These are phyloP conservation scores for Digitaria exilis DNA, from an alignment of 202 grass and related monocot genomes.

Conservation along the genomic window DNA sequence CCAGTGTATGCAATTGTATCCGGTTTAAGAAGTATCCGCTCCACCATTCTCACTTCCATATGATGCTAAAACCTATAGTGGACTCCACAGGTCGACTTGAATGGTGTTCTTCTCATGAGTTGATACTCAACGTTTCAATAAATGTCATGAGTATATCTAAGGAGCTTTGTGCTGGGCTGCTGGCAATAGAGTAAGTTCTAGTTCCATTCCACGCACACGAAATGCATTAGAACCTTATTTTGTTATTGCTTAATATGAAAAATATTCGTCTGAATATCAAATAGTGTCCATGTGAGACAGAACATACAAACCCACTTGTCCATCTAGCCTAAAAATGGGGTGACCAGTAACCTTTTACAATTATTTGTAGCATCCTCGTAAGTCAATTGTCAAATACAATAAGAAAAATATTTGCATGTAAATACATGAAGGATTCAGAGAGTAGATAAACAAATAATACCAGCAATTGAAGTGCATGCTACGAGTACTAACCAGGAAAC, in stretches of 20 bases:
- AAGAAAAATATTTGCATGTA: background rate
- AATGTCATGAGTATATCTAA: background rate
- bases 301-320: background rate
- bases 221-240: background rate
- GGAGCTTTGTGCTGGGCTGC: too few relatives aligned
- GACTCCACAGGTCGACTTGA: background rate
- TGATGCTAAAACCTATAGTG: background rate
- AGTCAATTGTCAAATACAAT: background rate
- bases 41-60: background rate
- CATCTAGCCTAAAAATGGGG: background rate
- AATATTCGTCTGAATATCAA: background rate
- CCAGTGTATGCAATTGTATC: too few relatives aligned
- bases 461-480: background rate
- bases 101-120: background rate
- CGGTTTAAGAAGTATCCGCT: background rate
- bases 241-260: background rate
- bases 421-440: background rate
- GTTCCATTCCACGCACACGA: background rate
- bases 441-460: slow-evolving; percentile 1
- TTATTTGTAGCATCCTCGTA: background rate
- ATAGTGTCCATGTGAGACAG: background rate
- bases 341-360: background rate
- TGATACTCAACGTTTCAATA: background rate
- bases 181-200: background rate
- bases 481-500: slow-evolving; percentile 66